A percentile compares a stretch with the other conserved stretches of the same genome.
These are phyloP conservation scores for Canna indica DNA, from an alignment of 176 grass and related monocot species.

Conservation along the genomic window DNA sequence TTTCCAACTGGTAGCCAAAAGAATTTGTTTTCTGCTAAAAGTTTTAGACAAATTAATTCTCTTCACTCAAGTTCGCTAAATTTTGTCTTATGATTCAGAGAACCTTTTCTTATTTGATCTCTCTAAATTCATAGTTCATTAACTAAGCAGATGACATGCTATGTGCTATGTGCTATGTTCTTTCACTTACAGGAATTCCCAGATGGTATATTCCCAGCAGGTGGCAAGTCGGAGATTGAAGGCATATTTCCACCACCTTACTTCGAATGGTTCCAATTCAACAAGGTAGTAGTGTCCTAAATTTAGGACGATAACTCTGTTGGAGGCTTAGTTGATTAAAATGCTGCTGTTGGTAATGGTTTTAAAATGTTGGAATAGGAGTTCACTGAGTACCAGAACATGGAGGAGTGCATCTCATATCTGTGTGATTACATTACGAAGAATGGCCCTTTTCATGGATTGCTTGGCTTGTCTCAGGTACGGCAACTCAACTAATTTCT, in stretches of 20 bases:
- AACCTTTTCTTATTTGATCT: neutral
- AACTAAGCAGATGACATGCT: neutral
- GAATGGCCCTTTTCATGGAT: constrained; percentile 68
- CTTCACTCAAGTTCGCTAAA: too few species aligned
- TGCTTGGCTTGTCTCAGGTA: constrained; percentile 90
- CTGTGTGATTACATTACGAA: constrained; percentile 70
- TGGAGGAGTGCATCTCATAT: constrained; percentile 58
- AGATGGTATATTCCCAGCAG: constrained; percentile 57
- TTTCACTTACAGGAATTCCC: constrained; percentile 42
- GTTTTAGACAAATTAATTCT: too few species aligned
- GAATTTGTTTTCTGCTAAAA: neutral
- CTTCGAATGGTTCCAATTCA: constrained; percentile 89
- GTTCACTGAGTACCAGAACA: constrained; percentile 74
- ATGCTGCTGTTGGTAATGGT: neutral
- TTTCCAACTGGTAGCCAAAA: constrained; percentile 45
- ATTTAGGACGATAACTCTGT: neutral
- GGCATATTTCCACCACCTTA: constrained; percentile 70
- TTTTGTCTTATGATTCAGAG: neutral
- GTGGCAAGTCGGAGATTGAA: constrained; percentile 62
- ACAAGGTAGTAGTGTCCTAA: constrained; percentile 38
- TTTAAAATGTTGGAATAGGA: constrained; percentile 33
- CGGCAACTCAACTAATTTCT: neutral
- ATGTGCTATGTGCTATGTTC: neutral
- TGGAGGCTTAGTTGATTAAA: neutral
- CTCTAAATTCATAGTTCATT: constrained; percentile 2